phyloP scores from a whole-genome alignment of 805 yeast genomes.

The Wickerhamiella spandovensis region DNA sequence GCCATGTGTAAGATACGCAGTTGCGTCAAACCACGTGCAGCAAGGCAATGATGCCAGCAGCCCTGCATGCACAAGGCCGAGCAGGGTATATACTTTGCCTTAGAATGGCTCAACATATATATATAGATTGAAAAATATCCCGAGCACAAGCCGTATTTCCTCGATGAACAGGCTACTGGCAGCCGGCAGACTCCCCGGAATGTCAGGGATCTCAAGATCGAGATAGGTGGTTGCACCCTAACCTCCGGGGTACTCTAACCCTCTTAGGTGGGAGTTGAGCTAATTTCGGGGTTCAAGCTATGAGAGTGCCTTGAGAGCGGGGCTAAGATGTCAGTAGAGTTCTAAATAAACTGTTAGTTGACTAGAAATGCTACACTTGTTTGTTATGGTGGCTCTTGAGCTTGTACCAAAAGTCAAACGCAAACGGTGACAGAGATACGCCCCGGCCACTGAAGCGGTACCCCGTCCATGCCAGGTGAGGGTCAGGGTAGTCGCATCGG shows the following conservation, averaged over 20 bases:
- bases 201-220: not conserved
- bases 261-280: no score
- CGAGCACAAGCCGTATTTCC: no score
- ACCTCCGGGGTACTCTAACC: not conserved
- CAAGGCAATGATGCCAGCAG: not conserved
- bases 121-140: no score
- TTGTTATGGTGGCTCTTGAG: constrained; percentile 25
- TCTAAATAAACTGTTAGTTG: no score
- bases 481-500: constrained; percentile 51
- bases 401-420: constrained; percentile 32
- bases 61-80: no score
- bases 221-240: not conserved
- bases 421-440: constrained; percentile 54
- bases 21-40: constrained; percentile 5
- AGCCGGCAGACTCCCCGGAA: no score
- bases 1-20: not conserved
- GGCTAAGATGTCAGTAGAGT: no score
- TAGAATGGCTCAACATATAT: no score
- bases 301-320: no score
- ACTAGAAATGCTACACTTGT: not conserved
- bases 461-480: constrained; percentile 62
- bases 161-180: no score
- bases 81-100: no score
- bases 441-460: constrained; percentile 62
- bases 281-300: no score